Base-by-base conservation (phyloP, 352 stramenopile genomes). In the Phytophthora quininea region DNA sequence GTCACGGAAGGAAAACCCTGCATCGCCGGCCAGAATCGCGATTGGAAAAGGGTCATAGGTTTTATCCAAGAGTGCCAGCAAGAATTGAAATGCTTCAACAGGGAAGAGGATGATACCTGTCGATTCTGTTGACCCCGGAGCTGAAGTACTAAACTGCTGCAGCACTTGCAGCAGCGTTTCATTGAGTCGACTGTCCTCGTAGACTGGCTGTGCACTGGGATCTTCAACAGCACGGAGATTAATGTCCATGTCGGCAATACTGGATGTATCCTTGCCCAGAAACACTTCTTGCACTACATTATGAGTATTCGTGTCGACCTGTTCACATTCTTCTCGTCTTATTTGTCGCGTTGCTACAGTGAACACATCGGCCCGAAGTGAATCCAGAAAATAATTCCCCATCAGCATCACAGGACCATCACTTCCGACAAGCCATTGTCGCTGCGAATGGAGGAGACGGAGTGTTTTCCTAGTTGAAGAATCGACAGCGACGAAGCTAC, bases 381-480 rank as follows among this genome's bases (percentile, higher is more conserved):
- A 95, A 49, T 95, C 87, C 4, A 93, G 45, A 38, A 95, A 95
- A 53, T 95, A 95, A 43, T 95, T 95, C 8, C 84, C 87, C 12
- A 95, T 81, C 50, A 95, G 67, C n/a, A 89, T 84, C 8, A 93
- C 70, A 0, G 85, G 82, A 1, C 82, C 82, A 27, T 82, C 61
- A 10, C 55, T 61, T n/a, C 77, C 80, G 12, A 90, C 76, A 32
- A 46, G 59, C 85, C 79, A 90, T 12, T 30, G 24, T 0, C 57
- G 42, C 33, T 73, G 35, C 0, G 68, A 57, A 33, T 77, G 62
- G 9, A 78, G 58, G 3, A 92, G 33, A 6, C 63, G 43, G 12
- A 94, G 48, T 8, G 57, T 71, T 33, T 75, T 73, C n/a, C 60
- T n/a, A n/a, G n/a, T n/a, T n/a, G n/a, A n/a, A n/a, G n/a, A n/a